phyloP scores from a whole-genome alignment of 2,329 filamentous ascomycete genomes.

The Xylariaceae sp. region DNA sequence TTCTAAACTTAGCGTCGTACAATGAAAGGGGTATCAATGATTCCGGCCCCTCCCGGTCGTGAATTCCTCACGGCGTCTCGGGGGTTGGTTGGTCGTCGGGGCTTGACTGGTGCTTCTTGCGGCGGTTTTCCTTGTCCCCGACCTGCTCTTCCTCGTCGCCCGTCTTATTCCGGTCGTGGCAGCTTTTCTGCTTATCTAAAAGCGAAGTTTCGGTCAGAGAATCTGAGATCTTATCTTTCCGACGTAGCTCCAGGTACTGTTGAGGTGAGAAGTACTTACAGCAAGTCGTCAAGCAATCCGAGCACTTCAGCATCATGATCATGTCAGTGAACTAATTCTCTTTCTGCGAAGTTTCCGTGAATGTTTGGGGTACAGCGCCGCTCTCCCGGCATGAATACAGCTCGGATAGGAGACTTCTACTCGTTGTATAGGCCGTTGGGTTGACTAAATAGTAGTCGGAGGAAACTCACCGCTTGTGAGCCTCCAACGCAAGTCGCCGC shows the following conservation, averaged over 20 bases:
- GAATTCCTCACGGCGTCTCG: not conserved
- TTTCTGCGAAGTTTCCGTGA: not conserved
- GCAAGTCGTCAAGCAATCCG: slow-evolving; percentile 7
- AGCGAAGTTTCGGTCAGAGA: slow-evolving; percentile 3
- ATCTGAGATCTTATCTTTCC: no score
- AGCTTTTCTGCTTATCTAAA: not conserved
- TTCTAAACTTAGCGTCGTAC: not conserved
- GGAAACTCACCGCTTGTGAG: slow-evolving; percentile 6
- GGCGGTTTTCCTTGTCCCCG: not conserved
- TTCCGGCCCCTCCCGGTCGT: not conserved
- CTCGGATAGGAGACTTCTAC: not conserved
- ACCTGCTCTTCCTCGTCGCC: not conserved
- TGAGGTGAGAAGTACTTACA: slow-evolving; percentile 5
- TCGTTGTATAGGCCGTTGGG: no score
- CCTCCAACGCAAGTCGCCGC: slow-evolving; percentile 12
- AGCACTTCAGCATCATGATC: slow-evolving; percentile 1
- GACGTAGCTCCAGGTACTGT: not conserved
- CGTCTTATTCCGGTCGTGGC: not conserved
- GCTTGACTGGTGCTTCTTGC: not conserved
- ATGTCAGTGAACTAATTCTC: slow-evolving; percentile 2
- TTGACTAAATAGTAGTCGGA: slow-evolving; percentile 14
- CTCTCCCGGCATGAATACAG: not conserved
- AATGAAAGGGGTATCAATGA: not conserved
- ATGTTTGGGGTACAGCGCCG: not conserved
- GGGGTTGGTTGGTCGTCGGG: not conserved